phyloP scores from a whole-genome alignment of 805 yeast genomes.

The Yarrowia sp. region DNA sequence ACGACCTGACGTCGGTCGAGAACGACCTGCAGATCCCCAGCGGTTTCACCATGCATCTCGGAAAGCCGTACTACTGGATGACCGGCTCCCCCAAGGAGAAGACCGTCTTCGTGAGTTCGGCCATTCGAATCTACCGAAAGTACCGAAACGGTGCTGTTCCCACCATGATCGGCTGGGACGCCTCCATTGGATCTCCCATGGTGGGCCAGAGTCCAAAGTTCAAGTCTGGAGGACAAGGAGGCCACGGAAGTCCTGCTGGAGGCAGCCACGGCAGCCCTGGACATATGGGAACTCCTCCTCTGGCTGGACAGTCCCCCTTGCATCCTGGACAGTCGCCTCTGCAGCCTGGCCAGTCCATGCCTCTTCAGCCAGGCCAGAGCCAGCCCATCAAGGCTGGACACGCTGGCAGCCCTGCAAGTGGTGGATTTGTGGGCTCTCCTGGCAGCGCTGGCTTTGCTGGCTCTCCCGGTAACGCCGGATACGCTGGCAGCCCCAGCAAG shows the following conservation, averaged over 20 bases:
- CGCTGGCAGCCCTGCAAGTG: background rate
- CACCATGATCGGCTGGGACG: slow-evolving; percentile 52
- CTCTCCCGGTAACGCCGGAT: background rate
- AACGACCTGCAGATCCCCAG: slow-evolving; percentile 43
- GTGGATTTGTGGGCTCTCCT: background rate
- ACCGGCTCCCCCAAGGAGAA: slow-evolving; percentile 58
- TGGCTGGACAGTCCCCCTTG: slow-evolving; percentile 11
- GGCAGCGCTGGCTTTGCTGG: background rate
- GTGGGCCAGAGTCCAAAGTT: slow-evolving; percentile 6
- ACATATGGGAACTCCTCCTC: background rate
- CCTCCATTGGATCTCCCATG: slow-evolving; percentile 32
- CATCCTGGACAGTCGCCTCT: slow-evolving; percentile 1
- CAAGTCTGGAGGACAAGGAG: background rate
- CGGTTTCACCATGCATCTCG: slow-evolving; percentile 54
- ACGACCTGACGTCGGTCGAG: slow-evolving; percentile 59
- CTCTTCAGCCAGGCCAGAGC: slow-evolving; percentile 7
- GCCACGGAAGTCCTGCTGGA: background rate
- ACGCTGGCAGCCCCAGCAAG: background rate
- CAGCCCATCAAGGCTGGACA: background rate
- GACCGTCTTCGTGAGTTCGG: slow-evolving; percentile 53
- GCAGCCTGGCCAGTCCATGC: slow-evolving; percentile 9
- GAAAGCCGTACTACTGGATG: slow-evolving; percentile 84
- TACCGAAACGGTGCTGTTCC: slow-evolving; percentile 59
- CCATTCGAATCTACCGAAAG: slow-evolving; percentile 53
- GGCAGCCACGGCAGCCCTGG: slow-evolving; percentile 1